phyloP scores from a whole-genome alignment of 495 filamentous ascomycete species.

The Wilcoxina mikolae region DNA sequence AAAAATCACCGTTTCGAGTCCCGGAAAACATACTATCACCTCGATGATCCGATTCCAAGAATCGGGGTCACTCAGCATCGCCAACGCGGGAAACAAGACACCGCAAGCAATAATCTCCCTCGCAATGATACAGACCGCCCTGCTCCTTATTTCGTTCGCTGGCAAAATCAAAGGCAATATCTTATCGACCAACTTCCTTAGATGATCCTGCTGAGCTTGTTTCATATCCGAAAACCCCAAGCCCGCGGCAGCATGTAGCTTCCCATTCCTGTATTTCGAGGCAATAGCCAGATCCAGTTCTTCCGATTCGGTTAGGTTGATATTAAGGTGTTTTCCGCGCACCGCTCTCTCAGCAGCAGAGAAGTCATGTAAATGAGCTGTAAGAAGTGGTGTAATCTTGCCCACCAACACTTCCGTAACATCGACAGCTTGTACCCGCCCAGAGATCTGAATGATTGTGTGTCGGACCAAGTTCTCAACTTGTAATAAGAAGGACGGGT shows the following conservation, averaged over 20 bases:
- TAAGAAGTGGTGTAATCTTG: conserved; percentile 73
- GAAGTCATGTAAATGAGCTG: conserved; percentile 80
- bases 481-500: conserved; percentile 65
- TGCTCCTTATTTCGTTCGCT: conserved; percentile 54
- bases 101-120: conserved; percentile 73
- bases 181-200: conserved; percentile 52
- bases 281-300: conserved; percentile 91
- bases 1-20: not conserved
- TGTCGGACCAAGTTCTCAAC: conserved; percentile 64
- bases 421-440: conserved; percentile 57
- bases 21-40: conserved; percentile 43
- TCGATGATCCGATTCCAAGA: conserved; percentile 95
- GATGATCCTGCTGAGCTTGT: conserved; percentile 68
- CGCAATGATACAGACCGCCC: conserved; percentile 62
- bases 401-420: conserved; percentile 65
- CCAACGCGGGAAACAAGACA: conserved; percentile 54
- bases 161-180: conserved; percentile 68
- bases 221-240: conserved; percentile 69
- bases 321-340: conserved; percentile 69
- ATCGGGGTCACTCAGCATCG: conserved; percentile 72
- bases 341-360: conserved; percentile 79
- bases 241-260: conserved; percentile 77
- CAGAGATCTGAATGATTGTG: conserved; percentile 54
- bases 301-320: conserved; percentile 87
- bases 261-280: conserved; percentile 76